Evolutionary conservation across 805 yeast genomes (phyloP).

Genomic region (Saturnispora zaruensis): DNA sequence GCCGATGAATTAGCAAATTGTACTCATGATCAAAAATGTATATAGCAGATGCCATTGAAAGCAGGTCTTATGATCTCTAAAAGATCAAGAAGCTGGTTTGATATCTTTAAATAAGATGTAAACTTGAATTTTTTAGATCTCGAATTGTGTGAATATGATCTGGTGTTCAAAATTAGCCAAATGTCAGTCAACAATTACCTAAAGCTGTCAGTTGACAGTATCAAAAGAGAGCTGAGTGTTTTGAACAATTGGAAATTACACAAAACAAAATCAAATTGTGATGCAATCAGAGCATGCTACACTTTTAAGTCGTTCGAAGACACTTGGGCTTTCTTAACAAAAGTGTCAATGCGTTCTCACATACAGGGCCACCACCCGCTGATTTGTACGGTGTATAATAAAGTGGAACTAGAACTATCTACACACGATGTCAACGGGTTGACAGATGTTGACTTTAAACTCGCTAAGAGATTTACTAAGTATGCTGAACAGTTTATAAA

Average conservation of each 20-base stretch:
- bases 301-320: conserved; percentile 41
- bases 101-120: not conserved
- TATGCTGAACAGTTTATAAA: conserved; percentile 22
- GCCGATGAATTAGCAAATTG: conserved; percentile 27
- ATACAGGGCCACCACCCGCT: conserved; percentile 63
- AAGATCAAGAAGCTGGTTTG: not conserved
- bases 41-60: conserved; percentile 29
- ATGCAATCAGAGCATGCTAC: conserved; percentile 30
- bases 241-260: conserved; percentile 11
- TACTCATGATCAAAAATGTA: conserved; percentile 28
- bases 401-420: conserved; percentile 43
- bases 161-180: not conserved
- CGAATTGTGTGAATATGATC: not conserved
- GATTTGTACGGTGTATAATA: conserved; percentile 53
- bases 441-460: conserved; percentile 47
- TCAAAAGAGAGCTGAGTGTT: conserved; percentile 16
- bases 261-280: not conserved
- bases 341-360: conserved; percentile 50
- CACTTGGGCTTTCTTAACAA: conserved; percentile 60
- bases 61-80: not conserved
- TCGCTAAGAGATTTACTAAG: conserved; percentile 43
- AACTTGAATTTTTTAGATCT: not conserved
- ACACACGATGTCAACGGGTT: conserved; percentile 57
- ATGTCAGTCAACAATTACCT: conserved; percentile 26
- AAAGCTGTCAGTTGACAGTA: conserved; percentile 20